Base-by-base conservation (phyloP, 1,284 basidiomycete species). In the Schizophyllum commune region DNA sequence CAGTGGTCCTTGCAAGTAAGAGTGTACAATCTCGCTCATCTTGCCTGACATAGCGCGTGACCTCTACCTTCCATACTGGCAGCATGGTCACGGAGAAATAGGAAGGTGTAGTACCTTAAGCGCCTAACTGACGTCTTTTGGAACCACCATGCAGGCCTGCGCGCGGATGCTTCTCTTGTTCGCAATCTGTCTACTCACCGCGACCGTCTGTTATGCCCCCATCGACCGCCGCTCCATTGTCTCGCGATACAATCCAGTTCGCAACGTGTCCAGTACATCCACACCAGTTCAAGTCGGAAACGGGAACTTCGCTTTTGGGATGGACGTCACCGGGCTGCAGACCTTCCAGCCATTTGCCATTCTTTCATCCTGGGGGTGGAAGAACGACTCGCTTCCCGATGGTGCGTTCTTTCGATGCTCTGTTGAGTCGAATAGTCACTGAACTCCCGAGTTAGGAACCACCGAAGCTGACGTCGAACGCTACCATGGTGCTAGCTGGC, bases 221-320 rank as follows among this genome's bases (percentile, higher is more conserved):
- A 79, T 81, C 65, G 70, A 78, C 67, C 74, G 81, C 7, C 71
- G 72, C 21, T 65, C 73, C 11, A 60, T 83, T 58, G 80, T 84
- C n/a, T 72, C 77, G 32, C 73, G 74, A 7, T 84, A 79, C 72
- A 84, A 83, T 69, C 83, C 83, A 0, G 72, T 70, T 4, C 80
- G 83, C 8, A 79, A 75, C 68, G 76, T 77, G 2, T 81, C 80
- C 7, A 79, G 73, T 65, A 52, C 66, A 5, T 74, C 69, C 32
- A 84, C 83, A 2, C 83, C 83, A 5, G 77, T 85, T 74, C 83
- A 84, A 68, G 74, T 84, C 57, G 84, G 84, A 8, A 86, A 85
- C 68, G 83, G 84, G 13, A 80, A 82, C 68, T 84, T 86, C 65
- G 83, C 83, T 4, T 85, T 86, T 64, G 81, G 81, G 17, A 78